These are phyloP conservation scores for Chrysanthemum lavandulifolium DNA, from an alignment of 129 eudicot genomes.

Conservation along the genomic window DNA sequence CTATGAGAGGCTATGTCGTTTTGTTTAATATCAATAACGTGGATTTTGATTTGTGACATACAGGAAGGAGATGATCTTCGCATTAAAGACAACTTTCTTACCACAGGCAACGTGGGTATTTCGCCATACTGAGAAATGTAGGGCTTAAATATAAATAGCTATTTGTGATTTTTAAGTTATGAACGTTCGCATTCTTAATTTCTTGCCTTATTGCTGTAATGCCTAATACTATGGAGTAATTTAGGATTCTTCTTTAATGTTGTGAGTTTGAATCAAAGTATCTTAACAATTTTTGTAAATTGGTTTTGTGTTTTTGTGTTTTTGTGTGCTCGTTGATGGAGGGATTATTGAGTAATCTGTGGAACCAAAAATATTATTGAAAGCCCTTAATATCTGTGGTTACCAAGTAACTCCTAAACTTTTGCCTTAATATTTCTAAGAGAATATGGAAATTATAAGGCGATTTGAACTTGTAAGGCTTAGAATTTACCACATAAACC, in stretches of 20 bases:
- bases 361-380: background rate
- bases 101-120: constrained; percentile 21
- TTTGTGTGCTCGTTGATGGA: constrained; percentile 3
- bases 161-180: constrained; percentile 7
- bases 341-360: constrained; percentile 1
- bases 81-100: constrained; percentile 20
- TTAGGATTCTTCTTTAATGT: constrained; percentile 14
- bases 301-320: constrained; percentile 9
- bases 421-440: too few relatives aligned
- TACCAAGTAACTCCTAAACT: too few relatives aligned
- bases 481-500: too few relatives aligned
- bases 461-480: too few relatives aligned
- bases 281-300: background rate
- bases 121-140: constrained; percentile 22
- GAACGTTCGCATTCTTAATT: background rate
- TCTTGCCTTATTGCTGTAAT: background rate
- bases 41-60: background rate
- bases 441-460: too few relatives aligned
- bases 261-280: constrained; percentile 12
- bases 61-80: constrained; percentile 27
- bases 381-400: too few relatives aligned
- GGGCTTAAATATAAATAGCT: constrained; percentile 4
- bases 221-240: constrained; percentile 3
- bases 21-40: too few relatives aligned
- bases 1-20: too few relatives aligned